Evolutionary conservation across 2,329 filamentous ascomycete species (phyloP).

Genomic region (Aspergillus melleus): DNA sequence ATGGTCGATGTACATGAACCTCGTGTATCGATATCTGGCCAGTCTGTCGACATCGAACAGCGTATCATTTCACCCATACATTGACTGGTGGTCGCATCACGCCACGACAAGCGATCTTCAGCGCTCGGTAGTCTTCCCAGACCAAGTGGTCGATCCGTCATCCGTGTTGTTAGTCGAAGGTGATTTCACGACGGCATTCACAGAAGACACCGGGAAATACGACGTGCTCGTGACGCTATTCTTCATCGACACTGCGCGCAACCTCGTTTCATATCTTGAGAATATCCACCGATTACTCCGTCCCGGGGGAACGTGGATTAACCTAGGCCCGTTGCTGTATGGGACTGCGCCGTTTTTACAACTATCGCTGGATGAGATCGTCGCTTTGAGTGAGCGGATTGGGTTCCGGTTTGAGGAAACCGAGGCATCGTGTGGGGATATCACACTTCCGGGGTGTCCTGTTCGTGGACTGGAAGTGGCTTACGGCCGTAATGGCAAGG

Average conservation of each 20-base stretch:
- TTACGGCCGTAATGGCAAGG: slow-evolving; percentile 55
- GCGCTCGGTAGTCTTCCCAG: slow-evolving; percentile 50
- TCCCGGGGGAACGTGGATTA: slow-evolving; percentile 55
- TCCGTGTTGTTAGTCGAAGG: slow-evolving; percentile 51
- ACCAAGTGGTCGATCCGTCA: slow-evolving; percentile 35
- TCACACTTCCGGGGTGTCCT: slow-evolving; percentile 43
- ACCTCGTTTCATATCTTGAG: slow-evolving; percentile 56
- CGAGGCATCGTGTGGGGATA: slow-evolving; percentile 41
- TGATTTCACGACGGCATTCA: slow-evolving; percentile 53
- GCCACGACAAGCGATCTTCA: slow-evolving; percentile 50
- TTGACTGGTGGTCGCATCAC: slow-evolving; percentile 60
- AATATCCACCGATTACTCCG: slow-evolving; percentile 52
- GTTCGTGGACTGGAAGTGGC: slow-evolving; percentile 51
- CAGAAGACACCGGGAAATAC: slow-evolving; percentile 30
- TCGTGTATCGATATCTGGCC: slow-evolving; percentile 54
- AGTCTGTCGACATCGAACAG: slow-evolving; percentile 21
- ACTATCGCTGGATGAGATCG: slow-evolving; percentile 55
- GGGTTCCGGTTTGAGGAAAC: slow-evolving; percentile 55
- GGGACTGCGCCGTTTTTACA: slow-evolving; percentile 57
- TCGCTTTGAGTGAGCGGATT: slow-evolving; percentile 49
- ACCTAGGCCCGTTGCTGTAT: slow-evolving; percentile 58
- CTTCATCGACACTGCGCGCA: slow-evolving; percentile 62
- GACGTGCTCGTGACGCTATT: slow-evolving; percentile 58
- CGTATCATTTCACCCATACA: slow-evolving; percentile 50
- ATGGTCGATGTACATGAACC: slow-evolving; percentile 60